Base-by-base conservation (phyloP, 129 eudicot genomes). In the Apium graveolens region DNA sequence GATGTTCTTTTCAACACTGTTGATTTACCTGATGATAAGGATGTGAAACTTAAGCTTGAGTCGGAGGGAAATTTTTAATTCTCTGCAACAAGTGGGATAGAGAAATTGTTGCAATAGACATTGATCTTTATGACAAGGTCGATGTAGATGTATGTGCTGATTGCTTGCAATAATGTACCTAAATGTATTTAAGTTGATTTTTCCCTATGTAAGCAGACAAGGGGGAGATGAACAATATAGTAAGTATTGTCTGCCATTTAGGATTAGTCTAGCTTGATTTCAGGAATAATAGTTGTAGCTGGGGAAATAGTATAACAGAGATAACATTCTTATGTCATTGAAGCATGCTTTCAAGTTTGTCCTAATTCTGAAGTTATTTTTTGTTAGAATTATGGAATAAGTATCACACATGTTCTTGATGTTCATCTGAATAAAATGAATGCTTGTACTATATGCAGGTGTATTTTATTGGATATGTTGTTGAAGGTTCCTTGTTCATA, bases 381-480 rank as follows among this genome's bases (percentile, higher is more conserved):
- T 6, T 41, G 44, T 41, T 41, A 3, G 7, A 11, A 11, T 41
- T 11, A 41, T 41, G 7, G 7, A 3, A 41, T 41, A 41, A 69
- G 42, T 34, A 27, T 70, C 41, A 18, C 35, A 49, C 27, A 1
- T 44, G n/a, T 79, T n/a, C 20, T 46, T 42, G n/a, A 27, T 38
- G n/a, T 18, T 26, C 20, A 46, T 46, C 20, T 46, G 20, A 13
- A 3, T 46, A 46, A 46, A 4, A 13, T 46, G 53, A 5, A 46
- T 46, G 16, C 18, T 16, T 20, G 14, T 46, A 12, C n/a, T 11
- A 32, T 65, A 65, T 90, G 80, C 87, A 95, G 98, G 98, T 95
- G 73, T 96, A 90, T 78, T 81, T 95, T 74, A 84, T 91, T 62
- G 98, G 97, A 81, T 95, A 88, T 70, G 88, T 96, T 66, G 90